A percentile compares a stretch with the other conserved stretches of the same genome.
These are phyloP conservation scores for Discostella stelligeroides DNA, from an alignment of 108 stramenopile species.

Conservation along the genomic window DNA sequence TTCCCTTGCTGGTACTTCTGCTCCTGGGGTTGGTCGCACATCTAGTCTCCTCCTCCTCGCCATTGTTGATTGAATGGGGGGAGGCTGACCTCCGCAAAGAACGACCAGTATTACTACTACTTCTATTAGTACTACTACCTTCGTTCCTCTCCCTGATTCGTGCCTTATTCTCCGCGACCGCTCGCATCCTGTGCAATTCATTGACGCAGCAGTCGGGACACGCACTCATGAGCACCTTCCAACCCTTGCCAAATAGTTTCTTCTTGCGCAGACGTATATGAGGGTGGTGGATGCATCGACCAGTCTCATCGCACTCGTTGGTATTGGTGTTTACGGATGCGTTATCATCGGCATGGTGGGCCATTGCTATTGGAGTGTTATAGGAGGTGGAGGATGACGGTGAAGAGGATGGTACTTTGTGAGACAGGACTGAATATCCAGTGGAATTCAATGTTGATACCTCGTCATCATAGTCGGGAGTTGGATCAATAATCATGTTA, in stretches of 20 bases:
- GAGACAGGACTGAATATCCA: constrained; percentile 2
- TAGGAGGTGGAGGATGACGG: too few species aligned
- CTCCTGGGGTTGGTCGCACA: not conserved
- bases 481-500: constrained; percentile 1
- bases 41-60: not conserved
- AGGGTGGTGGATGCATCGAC: constrained; percentile 41
- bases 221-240: constrained; percentile 51
- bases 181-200: constrained; percentile 31
- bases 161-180: constrained; percentile 5
- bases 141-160: not conserved
- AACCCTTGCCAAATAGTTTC: constrained; percentile 46
- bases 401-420: not conserved
- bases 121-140: not conserved
- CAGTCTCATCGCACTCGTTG: constrained; percentile 39
- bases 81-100: too few species aligned
- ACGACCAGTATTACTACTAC: not conserved
- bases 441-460: constrained; percentile 1
- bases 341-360: not conserved
- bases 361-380: too few species aligned
- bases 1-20: not conserved
- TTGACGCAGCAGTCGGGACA: constrained; percentile 53
- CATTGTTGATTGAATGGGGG: too few species aligned
- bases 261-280: constrained; percentile 49
- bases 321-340: constrained; percentile 14
- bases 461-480: constrained; percentile 2